Evolutionary conservation across 306 rosid species (phyloP).

Genomic region (Amphicarpaea edgeworthii): DNA sequence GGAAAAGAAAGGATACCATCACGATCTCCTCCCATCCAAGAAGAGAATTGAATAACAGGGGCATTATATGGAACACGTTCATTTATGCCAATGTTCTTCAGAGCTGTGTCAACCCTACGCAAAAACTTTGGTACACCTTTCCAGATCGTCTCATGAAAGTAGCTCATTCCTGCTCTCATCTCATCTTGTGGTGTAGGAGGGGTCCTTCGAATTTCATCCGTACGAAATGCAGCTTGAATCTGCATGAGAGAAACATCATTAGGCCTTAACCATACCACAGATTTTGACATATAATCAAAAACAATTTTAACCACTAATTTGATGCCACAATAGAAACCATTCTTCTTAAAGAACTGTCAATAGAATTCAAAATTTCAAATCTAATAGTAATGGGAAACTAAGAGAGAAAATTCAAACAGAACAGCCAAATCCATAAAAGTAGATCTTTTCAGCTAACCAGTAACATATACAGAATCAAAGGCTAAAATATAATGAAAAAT

Average conservation of each 20-base stretch:
- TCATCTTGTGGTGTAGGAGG: conserved; percentile 95
- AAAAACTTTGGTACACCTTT: conserved; percentile 88
- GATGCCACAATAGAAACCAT: neutral
- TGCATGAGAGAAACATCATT: conserved; percentile 38
- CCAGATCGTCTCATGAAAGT: conserved; percentile 94
- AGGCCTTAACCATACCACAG: neutral
- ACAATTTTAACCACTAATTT: conserved; percentile 9
- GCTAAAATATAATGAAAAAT: neutral
- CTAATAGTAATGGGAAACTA: neutral
- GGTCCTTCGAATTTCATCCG: conserved; percentile 86
- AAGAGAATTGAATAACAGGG: conserved; percentile 89
- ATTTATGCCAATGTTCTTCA: conserved; percentile 87
- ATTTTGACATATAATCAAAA: neutral
- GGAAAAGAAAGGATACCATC: conserved; percentile 67
- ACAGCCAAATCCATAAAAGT: conserved; percentile 7
- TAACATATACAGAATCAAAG: neutral
- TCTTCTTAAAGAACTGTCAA: conserved; percentile 8
- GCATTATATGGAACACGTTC: conserved; percentile 91
- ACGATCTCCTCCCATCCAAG: conserved; percentile 99
- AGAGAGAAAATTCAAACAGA: conserved; percentile 2
- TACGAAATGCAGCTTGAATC: conserved; percentile 97
- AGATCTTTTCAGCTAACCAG: neutral
- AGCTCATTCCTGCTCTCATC: conserved; percentile 96
- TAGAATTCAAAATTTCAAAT: conserved; percentile 25
- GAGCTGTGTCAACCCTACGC: conserved; percentile 87